Base-by-base conservation (phyloP, 345 rosid species). In the Cochlearia excelsa region DNA sequence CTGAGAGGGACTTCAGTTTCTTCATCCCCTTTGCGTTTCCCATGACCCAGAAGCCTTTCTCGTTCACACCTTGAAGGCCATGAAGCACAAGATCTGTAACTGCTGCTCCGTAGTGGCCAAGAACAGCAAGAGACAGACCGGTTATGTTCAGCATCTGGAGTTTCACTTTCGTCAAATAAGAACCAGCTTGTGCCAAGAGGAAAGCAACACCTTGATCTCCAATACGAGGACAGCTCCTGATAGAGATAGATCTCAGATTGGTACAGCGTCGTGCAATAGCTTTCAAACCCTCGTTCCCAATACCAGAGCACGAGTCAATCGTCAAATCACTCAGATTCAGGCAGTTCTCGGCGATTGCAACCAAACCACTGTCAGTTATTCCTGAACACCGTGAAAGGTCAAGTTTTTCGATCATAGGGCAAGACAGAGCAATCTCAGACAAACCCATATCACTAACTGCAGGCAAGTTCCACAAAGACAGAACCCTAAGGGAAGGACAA, bases 41-140 rank as follows among this genome's bases (percentile, higher is more conserved):
- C 97, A 93, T 93, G 55, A 89, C 94, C 95, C 99, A 89, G 71
- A 93, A 89, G 38, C 97, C 99, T 78, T 73, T 85, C 79, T 87
- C 90, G 7, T 77, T 81, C 67, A 93, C 90, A 69, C 82, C 74
- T 48, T 73, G 79, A 46, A 93, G 95, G 60, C 64, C 81, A 67
- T 67, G 67, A 50, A 93, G 89, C 53, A 75, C 75, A 47, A 93
- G 84, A 68, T 87, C 95, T 2, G 86, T 79, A 5, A 93, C 70
- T 5, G 73, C 73, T 75, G 73, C 73, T 69, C 99, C 97, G 63
- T 93, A 93, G 79, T 77, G 84, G 30, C 99, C 97, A 57, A 93
- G 52, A 37, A 87, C 86, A 11, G 97, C 94, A 8, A 93, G 74
- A 53, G 99, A 82, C 33, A 79, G 55, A 71, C 88, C 91, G 3